Conservation (phyloP, 2,329 filamentous ascomycete genomes). For the Cercospora sojina region DNA sequence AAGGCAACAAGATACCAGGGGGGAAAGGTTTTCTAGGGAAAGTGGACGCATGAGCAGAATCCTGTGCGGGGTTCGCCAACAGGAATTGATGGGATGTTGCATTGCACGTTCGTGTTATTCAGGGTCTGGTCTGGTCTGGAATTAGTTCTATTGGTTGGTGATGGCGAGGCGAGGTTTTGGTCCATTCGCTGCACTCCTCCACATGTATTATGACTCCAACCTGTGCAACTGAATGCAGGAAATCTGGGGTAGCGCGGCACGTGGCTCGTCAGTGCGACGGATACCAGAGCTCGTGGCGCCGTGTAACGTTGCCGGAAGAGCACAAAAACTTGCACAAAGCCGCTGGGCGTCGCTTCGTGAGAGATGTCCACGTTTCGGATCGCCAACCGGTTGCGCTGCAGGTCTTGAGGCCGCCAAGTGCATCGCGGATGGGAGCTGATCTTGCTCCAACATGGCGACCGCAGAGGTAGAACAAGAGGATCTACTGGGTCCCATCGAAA, state of each 20-base stretch:
- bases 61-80: background rate
- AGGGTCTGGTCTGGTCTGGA: background rate
- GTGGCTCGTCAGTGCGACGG: background rate
- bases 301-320: background rate
- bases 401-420: background rate
- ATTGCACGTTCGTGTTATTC: background rate
- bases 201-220: background rate
- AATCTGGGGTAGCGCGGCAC: background rate
- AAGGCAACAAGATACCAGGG: background rate
- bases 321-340: background rate
- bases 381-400: background rate
- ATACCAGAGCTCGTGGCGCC: background rate
- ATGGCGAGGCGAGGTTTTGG: background rate
- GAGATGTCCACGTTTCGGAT: background rate
- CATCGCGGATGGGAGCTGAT: background rate
- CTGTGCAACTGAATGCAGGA: background rate
- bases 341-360: background rate
- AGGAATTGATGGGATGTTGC: background rate
- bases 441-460: background rate
- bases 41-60: constrained; percentile 1
- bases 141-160: background rate
- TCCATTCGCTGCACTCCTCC: background rate
- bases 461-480: background rate
- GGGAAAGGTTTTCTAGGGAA: background rate
- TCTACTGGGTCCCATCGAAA: background rate